Conservation (phyloP, 805 yeast genomes). For the Pichia sporocuriosa region DNA sequence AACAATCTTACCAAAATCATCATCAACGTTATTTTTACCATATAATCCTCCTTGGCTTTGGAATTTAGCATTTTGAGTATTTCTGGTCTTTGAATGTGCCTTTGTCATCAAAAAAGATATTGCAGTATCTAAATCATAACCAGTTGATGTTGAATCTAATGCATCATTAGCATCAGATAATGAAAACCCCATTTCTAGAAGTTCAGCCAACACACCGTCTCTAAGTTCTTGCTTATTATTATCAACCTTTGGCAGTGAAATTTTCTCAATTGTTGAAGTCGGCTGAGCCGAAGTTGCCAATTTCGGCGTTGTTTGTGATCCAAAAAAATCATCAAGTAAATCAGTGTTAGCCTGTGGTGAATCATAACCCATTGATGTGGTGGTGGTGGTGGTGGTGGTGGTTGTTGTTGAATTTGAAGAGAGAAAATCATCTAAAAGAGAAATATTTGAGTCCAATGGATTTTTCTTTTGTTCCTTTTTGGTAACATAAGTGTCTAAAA, state of each 20-base stretch:
- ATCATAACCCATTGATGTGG: background rate
- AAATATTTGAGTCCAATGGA: background rate
- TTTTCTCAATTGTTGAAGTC: background rate
- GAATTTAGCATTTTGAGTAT: slow-evolving; percentile 5
- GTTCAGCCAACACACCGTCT: slow-evolving; percentile 55
- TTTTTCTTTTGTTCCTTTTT: background rate
- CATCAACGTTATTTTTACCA: too few species aligned
- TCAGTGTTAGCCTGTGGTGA: slow-evolving; percentile 6
- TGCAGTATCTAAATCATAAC: slow-evolving; percentile 57
- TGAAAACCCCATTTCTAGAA: slow-evolving; percentile 76
- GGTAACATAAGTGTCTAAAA: slow-evolving; percentile 13
- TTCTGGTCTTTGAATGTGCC: slow-evolving; percentile 37
- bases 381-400: background rate
- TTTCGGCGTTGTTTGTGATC: background rate
- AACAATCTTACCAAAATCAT: slow-evolving; percentile 36
- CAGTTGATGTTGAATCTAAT: slow-evolving; percentile 41
- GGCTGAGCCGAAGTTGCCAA: background rate
- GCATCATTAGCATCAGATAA: slow-evolving; percentile 56
- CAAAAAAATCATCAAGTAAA: slow-evolving; percentile 10
- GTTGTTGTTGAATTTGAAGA: background rate
- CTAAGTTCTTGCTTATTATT: slow-evolving; percentile 10
- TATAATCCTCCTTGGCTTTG: background rate
- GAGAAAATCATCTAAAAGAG: too few species aligned
- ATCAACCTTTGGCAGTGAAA: background rate
- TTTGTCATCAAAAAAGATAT: slow-evolving; percentile 58